Conservation (phyloP, 108 stramenopile genomes). For the Cyclotella sp. region DNA sequence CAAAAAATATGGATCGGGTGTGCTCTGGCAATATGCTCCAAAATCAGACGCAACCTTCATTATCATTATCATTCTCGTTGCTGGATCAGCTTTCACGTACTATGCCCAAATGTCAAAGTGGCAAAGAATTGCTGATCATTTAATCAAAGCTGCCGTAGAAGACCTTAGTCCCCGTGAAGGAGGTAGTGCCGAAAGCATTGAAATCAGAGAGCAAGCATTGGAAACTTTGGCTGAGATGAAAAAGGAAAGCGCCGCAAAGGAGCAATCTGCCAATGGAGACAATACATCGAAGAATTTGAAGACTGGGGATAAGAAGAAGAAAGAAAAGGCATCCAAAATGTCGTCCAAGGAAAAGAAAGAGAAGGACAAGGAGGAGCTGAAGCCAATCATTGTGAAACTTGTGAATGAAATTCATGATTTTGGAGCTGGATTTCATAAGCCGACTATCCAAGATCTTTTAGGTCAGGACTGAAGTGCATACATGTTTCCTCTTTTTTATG, state of each 20-base stretch:
- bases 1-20: constrained; percentile 74
- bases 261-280: constrained; percentile 3
- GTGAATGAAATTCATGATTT: constrained; percentile 85
- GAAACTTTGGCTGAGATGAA: constrained; percentile 59
- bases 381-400: constrained; percentile 72
- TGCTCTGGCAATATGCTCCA: constrained; percentile 83
- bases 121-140: constrained; percentile 77
- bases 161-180: constrained; percentile 78
- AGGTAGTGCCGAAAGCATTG: constrained; percentile 77
- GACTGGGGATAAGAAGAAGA: constrained; percentile 47
- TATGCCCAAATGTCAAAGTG: constrained; percentile 75
- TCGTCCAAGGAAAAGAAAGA: constrained; percentile 66
- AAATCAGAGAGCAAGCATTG: constrained; percentile 73
- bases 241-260: constrained; percentile 10
- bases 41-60: constrained; percentile 75
- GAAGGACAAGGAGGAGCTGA: constrained; percentile 62
- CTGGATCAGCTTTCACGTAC: constrained; percentile 67
- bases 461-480: background rate
- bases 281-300: constrained; percentile 22
- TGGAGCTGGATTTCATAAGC: constrained; percentile 89
- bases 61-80: constrained; percentile 61
- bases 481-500: background rate
- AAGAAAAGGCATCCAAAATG: constrained; percentile 51
- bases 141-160: constrained; percentile 81
- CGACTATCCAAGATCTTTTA: constrained; percentile 80